Conservation (phyloP, 169 alveolate species). For the Plasmodium vivax region DNA sequence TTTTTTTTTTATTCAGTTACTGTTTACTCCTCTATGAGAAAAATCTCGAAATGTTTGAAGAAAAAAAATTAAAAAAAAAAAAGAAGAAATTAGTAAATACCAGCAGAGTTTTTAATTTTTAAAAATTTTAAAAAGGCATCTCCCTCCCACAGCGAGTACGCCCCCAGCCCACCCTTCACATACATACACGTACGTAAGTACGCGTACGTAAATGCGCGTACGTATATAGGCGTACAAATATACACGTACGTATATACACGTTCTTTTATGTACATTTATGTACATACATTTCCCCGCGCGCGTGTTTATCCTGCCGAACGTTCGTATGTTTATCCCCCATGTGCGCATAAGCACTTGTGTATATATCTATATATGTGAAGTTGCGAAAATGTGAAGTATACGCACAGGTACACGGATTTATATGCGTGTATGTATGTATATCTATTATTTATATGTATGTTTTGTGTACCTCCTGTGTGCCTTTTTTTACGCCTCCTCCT, state of each 20-base stretch:
- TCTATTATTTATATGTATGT: neutral
- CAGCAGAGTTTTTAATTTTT: neutral
- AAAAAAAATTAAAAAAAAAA: neutral
- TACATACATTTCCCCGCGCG: neutral
- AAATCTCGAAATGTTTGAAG: neutral
- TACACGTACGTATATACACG: neutral
- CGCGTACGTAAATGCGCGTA: too few species aligned
- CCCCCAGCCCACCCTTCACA: neutral
- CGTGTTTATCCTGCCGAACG: neutral
- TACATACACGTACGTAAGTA: neutral
- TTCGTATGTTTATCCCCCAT: neutral
- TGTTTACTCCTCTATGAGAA: neutral
- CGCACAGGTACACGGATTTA: neutral
- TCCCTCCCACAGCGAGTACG: neutral
- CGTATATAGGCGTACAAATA: too few species aligned
- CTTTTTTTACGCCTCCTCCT: neutral
- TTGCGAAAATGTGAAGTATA: neutral
- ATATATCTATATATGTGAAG: neutral
- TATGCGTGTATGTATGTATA: neutral
- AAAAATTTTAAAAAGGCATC: neutral
- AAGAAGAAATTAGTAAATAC: neutral
- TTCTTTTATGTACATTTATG: neutral
- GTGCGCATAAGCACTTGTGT: neutral
- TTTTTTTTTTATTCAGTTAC: neutral
- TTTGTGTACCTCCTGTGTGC: neutral